Conservation (phyloP, 1,139 yeast species). For the Scheffersomyces insectosa region DNA sequence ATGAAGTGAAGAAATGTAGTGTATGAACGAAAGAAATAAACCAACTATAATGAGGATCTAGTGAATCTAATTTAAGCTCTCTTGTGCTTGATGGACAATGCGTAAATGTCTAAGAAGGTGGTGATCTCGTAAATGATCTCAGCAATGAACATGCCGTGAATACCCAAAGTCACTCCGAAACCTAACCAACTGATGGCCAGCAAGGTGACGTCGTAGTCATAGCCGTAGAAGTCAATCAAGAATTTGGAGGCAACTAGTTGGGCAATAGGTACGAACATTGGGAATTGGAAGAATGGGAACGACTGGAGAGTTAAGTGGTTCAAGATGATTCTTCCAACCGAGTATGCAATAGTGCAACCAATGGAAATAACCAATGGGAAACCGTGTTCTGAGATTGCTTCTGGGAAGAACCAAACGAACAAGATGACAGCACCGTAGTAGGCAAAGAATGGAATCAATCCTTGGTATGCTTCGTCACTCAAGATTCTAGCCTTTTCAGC, state of each 20-base stretch:
- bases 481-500: constrained; percentile 23
- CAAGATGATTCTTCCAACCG: constrained; percentile 85
- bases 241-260: constrained; percentile 52
- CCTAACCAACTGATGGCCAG: constrained; percentile 66
- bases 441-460: constrained; percentile 68
- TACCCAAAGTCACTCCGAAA: constrained; percentile 72
- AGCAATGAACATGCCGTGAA: constrained; percentile 75
- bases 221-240: constrained; percentile 39
- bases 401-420: constrained; percentile 50
- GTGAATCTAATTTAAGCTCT: constrained; percentile 34
- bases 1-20: too few species aligned
- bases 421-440: constrained; percentile 59
- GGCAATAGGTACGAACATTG: constrained; percentile 63
- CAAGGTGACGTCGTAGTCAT: constrained; percentile 39
- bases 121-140: constrained; percentile 88
- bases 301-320: constrained; percentile 81
- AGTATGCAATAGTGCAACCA: constrained; percentile 77
- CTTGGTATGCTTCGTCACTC: constrained; percentile 52
- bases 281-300: constrained; percentile 73
- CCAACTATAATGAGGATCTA: not conserved
- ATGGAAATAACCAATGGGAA: constrained; percentile 67
- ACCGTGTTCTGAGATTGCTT: constrained; percentile 47
- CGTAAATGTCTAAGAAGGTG: constrained; percentile 78
- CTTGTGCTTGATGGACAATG: constrained; percentile 81
- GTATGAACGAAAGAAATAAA: constrained; percentile 1